A percentile compares a stretch with the other conserved stretches of the same genome.
These are phyloP conservation scores for Clavispora vitiphila DNA, from an alignment of 805 yeast genomes.

Conservation along the genomic window DNA sequence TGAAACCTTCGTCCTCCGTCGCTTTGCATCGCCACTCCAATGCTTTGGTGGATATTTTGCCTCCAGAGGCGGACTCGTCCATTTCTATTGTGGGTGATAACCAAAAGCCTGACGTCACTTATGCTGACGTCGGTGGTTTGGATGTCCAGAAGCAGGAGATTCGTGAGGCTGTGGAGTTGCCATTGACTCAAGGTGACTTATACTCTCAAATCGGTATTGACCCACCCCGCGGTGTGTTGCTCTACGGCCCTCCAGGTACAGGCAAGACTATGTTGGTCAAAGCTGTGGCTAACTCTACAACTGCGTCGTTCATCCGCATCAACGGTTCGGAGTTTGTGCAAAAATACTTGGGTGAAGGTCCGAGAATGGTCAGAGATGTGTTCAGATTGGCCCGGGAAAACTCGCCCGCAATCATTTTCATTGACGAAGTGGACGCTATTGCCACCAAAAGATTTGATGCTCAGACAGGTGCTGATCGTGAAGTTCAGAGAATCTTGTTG, in stretches of 20 bases:
- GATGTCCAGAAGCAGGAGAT: slow-evolving; percentile 99
- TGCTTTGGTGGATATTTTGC: slow-evolving; percentile 93
- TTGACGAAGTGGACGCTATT: slow-evolving; percentile 98
- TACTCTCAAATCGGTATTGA: slow-evolving; percentile 98
- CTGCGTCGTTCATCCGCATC: slow-evolving; percentile 93
- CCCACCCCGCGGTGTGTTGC: slow-evolving; percentile 95
- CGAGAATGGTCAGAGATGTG: slow-evolving; percentile 98
- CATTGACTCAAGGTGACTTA: slow-evolving; percentile 90
- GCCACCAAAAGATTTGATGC: slow-evolving; percentile 99
- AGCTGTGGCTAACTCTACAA: slow-evolving; percentile 95
- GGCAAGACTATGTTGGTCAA: slow-evolving; percentile 99
- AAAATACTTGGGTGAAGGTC: slow-evolving; percentile 98
- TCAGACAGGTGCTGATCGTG: slow-evolving; percentile 99
- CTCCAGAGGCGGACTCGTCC: slow-evolving; percentile 97
- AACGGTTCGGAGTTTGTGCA: slow-evolving; percentile 98
- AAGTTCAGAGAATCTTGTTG: slow-evolving; percentile 94
- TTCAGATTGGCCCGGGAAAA: slow-evolving; percentile 96
- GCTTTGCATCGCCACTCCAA: slow-evolving; percentile 98
- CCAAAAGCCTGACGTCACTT: slow-evolving; percentile 88
- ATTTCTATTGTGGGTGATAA: slow-evolving; percentile 92
- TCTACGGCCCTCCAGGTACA: slow-evolving; percentile 99
- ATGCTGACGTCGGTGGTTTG: slow-evolving; percentile 97
- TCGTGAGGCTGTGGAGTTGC: slow-evolving; percentile 96
- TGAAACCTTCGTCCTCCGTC: slow-evolving; percentile 92
- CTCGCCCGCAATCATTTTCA: slow-evolving; percentile 93